A percentile compares a stretch with the other conserved stretches of the same genome.
Conservation (phyloP, 2,329 filamentous ascomycete species). For the Aspergillus amoenus region DNA sequence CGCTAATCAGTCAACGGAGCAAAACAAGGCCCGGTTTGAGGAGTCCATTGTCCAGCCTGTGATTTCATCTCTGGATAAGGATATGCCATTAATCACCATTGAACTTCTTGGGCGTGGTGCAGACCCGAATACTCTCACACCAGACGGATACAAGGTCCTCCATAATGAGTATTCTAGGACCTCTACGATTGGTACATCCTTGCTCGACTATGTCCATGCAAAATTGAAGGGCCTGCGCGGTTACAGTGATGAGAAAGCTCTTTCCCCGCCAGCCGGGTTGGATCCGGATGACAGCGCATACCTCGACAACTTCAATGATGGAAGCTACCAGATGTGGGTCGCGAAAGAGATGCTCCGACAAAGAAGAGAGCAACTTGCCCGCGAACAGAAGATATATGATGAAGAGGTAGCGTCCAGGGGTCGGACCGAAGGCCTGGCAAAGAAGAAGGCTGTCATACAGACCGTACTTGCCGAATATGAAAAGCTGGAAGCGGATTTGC, state of each 20-base stretch:
- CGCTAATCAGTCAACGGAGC: constrained; percentile 38
- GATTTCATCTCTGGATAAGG: constrained; percentile 56
- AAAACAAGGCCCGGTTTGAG: constrained; percentile 52
- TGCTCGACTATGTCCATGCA: constrained; percentile 61
- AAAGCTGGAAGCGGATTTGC: constrained; percentile 54
- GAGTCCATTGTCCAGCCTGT: constrained; percentile 62
- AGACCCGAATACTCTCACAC: constrained; percentile 62
- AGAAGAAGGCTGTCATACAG: constrained; percentile 59
- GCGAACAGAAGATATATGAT: constrained; percentile 32
- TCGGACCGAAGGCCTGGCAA: constrained; percentile 31
- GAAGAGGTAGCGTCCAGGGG: not conserved
- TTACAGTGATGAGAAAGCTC: constrained; percentile 40
- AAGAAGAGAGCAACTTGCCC: constrained; percentile 39
- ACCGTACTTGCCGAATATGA: constrained; percentile 54
- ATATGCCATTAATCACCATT: constrained; percentile 54
- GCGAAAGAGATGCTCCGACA: constrained; percentile 40
- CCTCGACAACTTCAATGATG: constrained; percentile 50
- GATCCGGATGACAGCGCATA: constrained; percentile 51
- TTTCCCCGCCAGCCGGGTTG: constrained; percentile 8
- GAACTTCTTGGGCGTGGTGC: constrained; percentile 64
- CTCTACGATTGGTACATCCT: constrained; percentile 28
- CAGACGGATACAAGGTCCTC: constrained; percentile 27
- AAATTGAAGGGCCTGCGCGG: constrained; percentile 52
- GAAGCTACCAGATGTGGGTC: constrained; percentile 62
- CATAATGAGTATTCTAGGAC: not conserved